These are phyloP conservation scores for Macroventuria anomochaeta DNA, from an alignment of 2,329 filamentous ascomycete species.

Conservation along the genomic window DNA sequence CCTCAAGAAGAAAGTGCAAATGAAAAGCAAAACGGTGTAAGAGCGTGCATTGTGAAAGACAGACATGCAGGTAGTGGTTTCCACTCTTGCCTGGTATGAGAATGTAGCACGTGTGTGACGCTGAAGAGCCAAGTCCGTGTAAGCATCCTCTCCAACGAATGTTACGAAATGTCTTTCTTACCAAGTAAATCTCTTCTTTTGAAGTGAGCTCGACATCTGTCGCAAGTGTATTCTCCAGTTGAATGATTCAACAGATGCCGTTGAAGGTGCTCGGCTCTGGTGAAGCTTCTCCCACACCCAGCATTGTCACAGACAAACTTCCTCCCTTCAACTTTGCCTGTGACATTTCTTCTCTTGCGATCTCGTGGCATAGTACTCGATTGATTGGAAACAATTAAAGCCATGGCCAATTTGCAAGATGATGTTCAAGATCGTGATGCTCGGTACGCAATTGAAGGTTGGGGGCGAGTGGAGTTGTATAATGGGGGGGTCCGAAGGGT, in stretches of 20 bases:
- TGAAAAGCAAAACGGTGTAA: not conserved
- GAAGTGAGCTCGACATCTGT: slow-evolving; percentile 66
- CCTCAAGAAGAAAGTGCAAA: not conserved
- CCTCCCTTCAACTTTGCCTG: slow-evolving; percentile 54
- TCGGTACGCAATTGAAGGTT: slow-evolving; percentile 36
- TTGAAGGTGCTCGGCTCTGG: slow-evolving; percentile 92
- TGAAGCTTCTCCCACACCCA: slow-evolving; percentile 92
- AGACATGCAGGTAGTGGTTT: not conserved
- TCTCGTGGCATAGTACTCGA: slow-evolving; percentile 59
- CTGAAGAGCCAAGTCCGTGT: not conserved
- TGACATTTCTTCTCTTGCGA: slow-evolving; percentile 68
- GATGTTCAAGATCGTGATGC: slow-evolving; percentile 11
- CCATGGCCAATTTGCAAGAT: slow-evolving; percentile 19
- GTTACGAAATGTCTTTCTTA: slow-evolving; percentile 40
- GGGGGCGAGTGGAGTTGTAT: slow-evolving; percentile 32
- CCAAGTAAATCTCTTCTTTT: slow-evolving; percentile 66
- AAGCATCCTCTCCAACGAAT: not conserved
- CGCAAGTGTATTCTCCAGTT: slow-evolving; percentile 61
- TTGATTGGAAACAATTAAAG: slow-evolving; percentile 23
- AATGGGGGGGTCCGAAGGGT: slow-evolving; percentile 33
- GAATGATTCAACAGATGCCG: slow-evolving; percentile 91
- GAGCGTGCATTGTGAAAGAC: not conserved
- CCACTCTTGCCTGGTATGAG: not conserved
- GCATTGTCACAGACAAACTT: slow-evolving; percentile 72
- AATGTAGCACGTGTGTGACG: not conserved